Conservation (phyloP, 2,329 filamentous ascomycete genomes). For the Claviceps capensis region DNA sequence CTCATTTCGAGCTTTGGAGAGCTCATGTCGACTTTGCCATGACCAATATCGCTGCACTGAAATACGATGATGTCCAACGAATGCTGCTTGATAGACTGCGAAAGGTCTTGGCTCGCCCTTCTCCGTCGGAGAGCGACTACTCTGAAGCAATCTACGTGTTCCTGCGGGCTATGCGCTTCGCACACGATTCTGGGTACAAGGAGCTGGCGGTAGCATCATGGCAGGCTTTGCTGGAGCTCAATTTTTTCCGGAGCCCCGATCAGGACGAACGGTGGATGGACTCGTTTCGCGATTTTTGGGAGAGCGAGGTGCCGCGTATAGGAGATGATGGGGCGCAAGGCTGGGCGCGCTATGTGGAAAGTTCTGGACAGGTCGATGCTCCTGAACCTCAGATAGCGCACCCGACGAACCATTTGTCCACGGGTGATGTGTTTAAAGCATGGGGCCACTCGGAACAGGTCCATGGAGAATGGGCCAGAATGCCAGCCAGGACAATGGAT, state of each 20-base stretch:
- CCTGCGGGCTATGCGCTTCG: slow-evolving; percentile 57
- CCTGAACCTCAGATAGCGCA: slow-evolving; percentile 21
- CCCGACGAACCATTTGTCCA: slow-evolving; percentile 9
- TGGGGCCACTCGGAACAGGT: slow-evolving; percentile 43
- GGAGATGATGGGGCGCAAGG: slow-evolving; percentile 61
- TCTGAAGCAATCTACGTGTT: slow-evolving; percentile 50
- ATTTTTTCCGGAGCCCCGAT: slow-evolving; percentile 37
- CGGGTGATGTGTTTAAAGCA: slow-evolving; percentile 32
- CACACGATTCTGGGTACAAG: slow-evolving; percentile 62
- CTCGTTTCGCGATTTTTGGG: slow-evolving; percentile 67
- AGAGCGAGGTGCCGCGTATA: slow-evolving; percentile 64
- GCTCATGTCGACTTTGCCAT: slow-evolving; percentile 61
- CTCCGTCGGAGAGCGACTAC: slow-evolving; percentile 5
- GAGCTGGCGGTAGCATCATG: slow-evolving; percentile 69
- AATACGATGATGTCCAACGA: slow-evolving; percentile 49
- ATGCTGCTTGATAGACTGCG: slow-evolving; percentile 41
- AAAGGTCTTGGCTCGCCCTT: slow-evolving; percentile 6
- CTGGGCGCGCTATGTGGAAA: slow-evolving; percentile 45
- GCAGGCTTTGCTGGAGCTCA: slow-evolving; percentile 69
- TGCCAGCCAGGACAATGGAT: slow-evolving; percentile 64
- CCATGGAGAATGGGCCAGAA: slow-evolving; percentile 30
- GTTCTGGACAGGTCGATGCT: slow-evolving; percentile 22
- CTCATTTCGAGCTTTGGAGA: slow-evolving; percentile 52
- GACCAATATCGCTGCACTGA: slow-evolving; percentile 51
- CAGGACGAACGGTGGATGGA: slow-evolving; percentile 15